Base-by-base conservation (phyloP, 257 asterid species). In the Ajuga chamaepitys region DNA sequence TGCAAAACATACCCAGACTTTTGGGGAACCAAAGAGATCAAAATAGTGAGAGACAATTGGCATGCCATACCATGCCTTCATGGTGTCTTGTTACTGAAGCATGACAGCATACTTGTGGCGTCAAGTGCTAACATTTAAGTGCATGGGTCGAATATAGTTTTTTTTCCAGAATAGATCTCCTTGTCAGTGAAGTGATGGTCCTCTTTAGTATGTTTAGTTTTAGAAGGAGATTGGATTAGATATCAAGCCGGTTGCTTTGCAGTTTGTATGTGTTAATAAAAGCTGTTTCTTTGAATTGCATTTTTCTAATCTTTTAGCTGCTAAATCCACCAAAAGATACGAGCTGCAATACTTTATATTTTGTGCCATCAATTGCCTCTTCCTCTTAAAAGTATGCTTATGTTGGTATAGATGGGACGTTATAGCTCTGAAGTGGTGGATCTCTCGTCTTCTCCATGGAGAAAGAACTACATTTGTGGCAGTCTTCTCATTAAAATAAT, bases 21-120 rank as follows among this genome's bases (percentile, higher is more conserved):
- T 16, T 66, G 21, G 71, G 62, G 52, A 52, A 22, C 44, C 71
- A 28, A 63, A 47, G 58, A 30, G 17, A 65, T 65, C 48, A 41
- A n/a, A 16, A 13, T 28, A 50, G 62, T 65, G 38, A 38, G n/a
- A 53, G 21, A 40, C 38, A 59, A 59, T 18, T 16, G 52, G 41
- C 53, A 24, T 14, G 30, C 44, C 21, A 22, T 37, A 37, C 62
- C 37, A n/a, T n/a, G n/a, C n/a, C n/a, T n/a, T n/a, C n/a, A n/a
- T n/a, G n/a, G n/a, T n/a, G n/a, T n/a, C n/a, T n/a, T n/a, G n/a
- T n/a, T n/a, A n/a, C 53, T 24, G 42, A 21, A 28, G 52, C 9
- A 53, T 21, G 16, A 4, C 14, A 22, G 24, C 5, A 40, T 38
- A 24, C 21, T 7, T 45, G 40, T n/a, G 9, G 22, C 16, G n/a